Evolutionary conservation across 225 moss, liverwort and hornwort species (phyloP), one percentile per base, ranked within the genome.

Genomic region (Physcomitrellopsis africana): DNA sequence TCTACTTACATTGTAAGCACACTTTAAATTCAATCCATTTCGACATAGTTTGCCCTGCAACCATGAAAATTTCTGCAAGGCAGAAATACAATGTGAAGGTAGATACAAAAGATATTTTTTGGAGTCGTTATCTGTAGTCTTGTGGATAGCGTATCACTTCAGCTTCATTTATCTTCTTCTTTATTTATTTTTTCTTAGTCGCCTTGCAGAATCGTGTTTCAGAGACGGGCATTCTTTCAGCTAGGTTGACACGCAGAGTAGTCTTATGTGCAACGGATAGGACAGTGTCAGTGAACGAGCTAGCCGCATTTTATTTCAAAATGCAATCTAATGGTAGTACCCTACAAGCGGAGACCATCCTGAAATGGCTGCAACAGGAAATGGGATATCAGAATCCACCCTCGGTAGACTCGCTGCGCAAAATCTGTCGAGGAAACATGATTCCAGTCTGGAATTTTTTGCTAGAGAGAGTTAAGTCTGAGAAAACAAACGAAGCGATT

Each of bases 341-440:
- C 32, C 32, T 37, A 18, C 90, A 87, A 83, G 83, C 85, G 47
- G 97, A 99, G 83, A 89, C 83, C 66, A 87, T 97, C 54, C 63
- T 92, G 71, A 87, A 87, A 57, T 99, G 97, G 97, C 85, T 99
- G 70, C 94, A 95, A 51, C 91, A 93, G 77, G 97, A 99, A 80
- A 99, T 99, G 93, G 95, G 94, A 53, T 99, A 95, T 78, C 84
- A 91, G 80, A 86, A 79, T 51, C 75, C 87, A 0, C 93, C 93
- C 3, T 90, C 93, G 4, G 86, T 86, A 23, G 97, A 99, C 17
- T 86, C 90, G 5, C 80, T 95, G 10, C 91, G 91, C 69, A 99
- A 89, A 89, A 89, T 99, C 71, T 99, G 94, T 54, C 91, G 97
- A 12, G 97, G 97, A 44, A 99, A 99, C 75, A 99, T 99, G 97